These are phyloP conservation scores for Trifolium pratense DNA, from an alignment of 306 rosid genomes.

Conservation along the genomic window DNA sequence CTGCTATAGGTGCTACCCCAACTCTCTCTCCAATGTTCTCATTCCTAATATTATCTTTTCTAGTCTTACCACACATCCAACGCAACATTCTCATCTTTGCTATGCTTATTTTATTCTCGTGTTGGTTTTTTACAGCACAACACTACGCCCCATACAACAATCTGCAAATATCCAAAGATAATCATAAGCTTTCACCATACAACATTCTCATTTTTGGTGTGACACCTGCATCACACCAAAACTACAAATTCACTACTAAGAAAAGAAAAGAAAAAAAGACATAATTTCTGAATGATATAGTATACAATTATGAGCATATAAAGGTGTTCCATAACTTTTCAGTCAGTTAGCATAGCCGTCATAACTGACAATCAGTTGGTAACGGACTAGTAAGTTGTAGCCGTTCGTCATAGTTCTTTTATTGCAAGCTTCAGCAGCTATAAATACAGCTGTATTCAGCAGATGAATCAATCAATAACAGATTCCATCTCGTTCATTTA, in stretches of 20 bases:
- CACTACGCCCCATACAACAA: not conserved
- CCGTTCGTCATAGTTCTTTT: not conserved
- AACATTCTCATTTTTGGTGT: too few relatives aligned
- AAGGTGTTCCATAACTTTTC: constrained; percentile 4
- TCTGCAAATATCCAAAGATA: constrained; percentile 27
- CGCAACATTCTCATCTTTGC: not conserved
- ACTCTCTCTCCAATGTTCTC: not conserved
- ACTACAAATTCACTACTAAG: constrained; percentile 12
- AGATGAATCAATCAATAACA: constrained; percentile 20
- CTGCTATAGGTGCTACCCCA: not conserved
- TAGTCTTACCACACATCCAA: not conserved
- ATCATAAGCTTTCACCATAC: constrained; percentile 29
- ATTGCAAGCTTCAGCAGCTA: not conserved
- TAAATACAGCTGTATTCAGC: not conserved
- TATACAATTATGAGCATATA: not conserved
- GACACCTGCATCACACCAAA: constrained; percentile 24
- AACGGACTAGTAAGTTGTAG: constrained; percentile 9
- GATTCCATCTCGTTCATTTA: not conserved
- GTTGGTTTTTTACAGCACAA: not conserved
- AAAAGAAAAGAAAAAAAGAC: too few relatives aligned
- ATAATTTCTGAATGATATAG: too few relatives aligned
- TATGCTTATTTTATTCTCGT: not conserved
- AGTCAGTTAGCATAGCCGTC: not conserved
- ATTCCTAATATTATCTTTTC: not conserved
- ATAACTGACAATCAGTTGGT: constrained; percentile 4